Base-by-base conservation (phyloP, 169 alveolate genomes). In the Eimeria mitis region DNA sequence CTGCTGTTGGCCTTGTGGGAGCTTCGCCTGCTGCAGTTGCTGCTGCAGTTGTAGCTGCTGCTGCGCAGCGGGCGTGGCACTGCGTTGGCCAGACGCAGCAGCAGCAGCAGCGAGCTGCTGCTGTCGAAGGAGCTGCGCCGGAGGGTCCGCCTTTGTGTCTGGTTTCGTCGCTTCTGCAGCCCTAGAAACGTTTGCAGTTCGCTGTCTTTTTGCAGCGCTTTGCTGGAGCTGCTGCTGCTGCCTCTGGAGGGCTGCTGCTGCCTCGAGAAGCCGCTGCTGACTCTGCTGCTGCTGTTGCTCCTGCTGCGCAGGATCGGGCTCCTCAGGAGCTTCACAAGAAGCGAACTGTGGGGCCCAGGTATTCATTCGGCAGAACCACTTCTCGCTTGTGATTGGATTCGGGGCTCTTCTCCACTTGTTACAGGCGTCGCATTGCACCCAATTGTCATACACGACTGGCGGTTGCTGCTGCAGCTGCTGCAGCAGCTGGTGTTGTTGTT, bases 401-500 rank as follows among this genome's bases (percentile, higher is more conserved):
- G 95, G 95, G 21, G 95, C 95, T 21, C 95, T 56, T 54, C 95
- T 76, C 95, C 95, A 91, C 31, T 91, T 91, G 91, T 91, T 91
- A 91, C 95, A 91, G 31, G 95, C 90, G 31, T 91, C 95, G 85
- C 95, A 91, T 83, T 91, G 95, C 84, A 91, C 95, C 95, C 95
- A 91, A 75, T 91, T 81, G 83, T 91, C 95, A 40, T 78, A 59
- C 19, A 91, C 91, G 25, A 91, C 84, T 6, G 88, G 85, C 75
- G 95, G 81, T 37, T 56, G 73, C 52, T 54, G 88, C 73, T 70
- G 84, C 70, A 75, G 87, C 88, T 71, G 87, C 95, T 71, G 88
- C 76, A 54, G 61, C 56, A 52, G 79, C 81, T 89, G 95, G 47
- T 76, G 89, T 59, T 91, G 89, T 49, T 65, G 89, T 49, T 78